A percentile compares a stretch with the other conserved stretches of the same genome.
Conservation (phyloP, 2,329 filamentous ascomycete species). For the Myriosclerotinia scirpicola region DNA sequence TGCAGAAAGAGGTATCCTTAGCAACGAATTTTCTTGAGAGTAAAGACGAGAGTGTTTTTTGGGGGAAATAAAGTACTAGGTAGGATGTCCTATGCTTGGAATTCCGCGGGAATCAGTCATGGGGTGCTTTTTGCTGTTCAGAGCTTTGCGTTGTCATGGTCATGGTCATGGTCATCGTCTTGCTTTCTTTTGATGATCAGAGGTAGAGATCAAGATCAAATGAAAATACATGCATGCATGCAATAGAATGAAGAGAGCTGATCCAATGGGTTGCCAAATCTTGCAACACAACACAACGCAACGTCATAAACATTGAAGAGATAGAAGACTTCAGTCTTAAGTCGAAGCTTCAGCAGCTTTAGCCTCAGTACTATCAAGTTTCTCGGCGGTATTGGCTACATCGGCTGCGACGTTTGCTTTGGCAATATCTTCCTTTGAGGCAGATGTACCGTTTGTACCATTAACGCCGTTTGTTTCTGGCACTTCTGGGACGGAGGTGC, state of each 20-base stretch:
- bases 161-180: no score
- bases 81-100: no score
- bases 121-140: no score
- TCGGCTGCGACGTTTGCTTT: constrained; percentile 42
- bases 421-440: constrained; percentile 34
- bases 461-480: constrained; percentile 29
- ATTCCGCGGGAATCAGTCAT: no score
- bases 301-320: no score
- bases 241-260: not conserved
- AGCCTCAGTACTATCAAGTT: constrained; percentile 35
- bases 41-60: no score
- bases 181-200: not conserved
- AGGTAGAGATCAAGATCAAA: not conserved
- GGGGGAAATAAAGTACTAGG: no score
- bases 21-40: no score
- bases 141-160: not conserved
- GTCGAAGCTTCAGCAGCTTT: constrained; percentile 14
- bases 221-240: not conserved
- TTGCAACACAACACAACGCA: not conserved
- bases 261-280: not conserved
- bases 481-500: not conserved
- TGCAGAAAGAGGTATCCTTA: no score
- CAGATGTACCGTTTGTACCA: constrained; percentile 19
- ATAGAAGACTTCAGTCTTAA: not conserved
- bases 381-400: constrained; percentile 48